A percentile compares a stretch with the other conserved stretches of the same genome.
These are phyloP conservation scores for Dalbergia oliveri DNA, from an alignment of 306 rosid species.

Conservation along the genomic window DNA sequence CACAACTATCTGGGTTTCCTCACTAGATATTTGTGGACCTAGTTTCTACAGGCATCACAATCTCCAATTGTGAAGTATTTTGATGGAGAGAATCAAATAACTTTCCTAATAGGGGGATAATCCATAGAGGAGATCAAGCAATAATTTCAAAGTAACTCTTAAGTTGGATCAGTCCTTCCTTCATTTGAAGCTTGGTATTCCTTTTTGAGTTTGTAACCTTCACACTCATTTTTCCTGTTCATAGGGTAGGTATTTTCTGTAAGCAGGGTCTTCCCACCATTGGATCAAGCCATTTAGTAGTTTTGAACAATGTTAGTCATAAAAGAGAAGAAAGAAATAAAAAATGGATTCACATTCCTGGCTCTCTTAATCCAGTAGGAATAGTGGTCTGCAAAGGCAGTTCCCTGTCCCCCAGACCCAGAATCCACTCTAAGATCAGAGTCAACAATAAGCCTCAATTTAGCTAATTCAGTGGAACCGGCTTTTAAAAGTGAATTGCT, in stretches of 20 bases:
- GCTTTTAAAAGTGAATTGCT: background rate
- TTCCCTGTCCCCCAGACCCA: too few relatives aligned
- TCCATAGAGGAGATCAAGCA: background rate
- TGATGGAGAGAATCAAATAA: background rate
- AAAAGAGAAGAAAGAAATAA: conserved; percentile 17
- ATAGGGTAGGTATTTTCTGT: conserved; percentile 11
- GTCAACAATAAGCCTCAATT: too few relatives aligned
- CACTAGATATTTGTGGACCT: background rate
- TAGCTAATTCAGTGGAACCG: too few relatives aligned
- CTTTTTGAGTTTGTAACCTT: background rate
- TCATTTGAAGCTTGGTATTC: background rate
- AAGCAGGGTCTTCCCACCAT: background rate
- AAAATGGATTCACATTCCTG: background rate
- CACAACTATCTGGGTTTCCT: background rate
- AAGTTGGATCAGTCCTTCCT: conserved; percentile 11
- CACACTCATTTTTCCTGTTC: background rate
- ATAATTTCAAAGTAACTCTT: conserved; percentile 5
- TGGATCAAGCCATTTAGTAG: conserved; percentile 24
- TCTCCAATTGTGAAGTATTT: background rate
- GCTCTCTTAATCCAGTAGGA: too few relatives aligned
- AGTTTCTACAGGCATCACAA: background rate
- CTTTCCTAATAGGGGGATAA: background rate
- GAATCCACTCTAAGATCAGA: too few relatives aligned
- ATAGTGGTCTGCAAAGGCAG: too few relatives aligned
- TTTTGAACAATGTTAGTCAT: conserved; percentile 17